Conservation (phyloP, 495 filamentous ascomycete genomes). For the Talaromyces wortmannii region DNA sequence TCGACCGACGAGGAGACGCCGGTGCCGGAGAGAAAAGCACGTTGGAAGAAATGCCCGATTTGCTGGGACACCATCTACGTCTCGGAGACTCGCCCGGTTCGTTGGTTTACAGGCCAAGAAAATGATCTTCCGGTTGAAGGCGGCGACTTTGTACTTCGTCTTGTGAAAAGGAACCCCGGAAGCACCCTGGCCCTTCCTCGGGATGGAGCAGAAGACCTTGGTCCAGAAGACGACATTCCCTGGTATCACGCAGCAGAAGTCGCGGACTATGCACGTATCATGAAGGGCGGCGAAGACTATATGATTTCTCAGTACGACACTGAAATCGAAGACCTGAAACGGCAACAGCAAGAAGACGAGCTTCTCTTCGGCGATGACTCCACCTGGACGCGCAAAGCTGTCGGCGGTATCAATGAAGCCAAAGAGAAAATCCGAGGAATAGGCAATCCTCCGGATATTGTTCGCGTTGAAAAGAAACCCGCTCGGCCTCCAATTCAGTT, state of each 20-base stretch:
- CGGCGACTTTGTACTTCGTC: slow-evolving; percentile 77
- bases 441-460: slow-evolving; percentile 57
- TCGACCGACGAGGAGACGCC: slow-evolving; percentile 61
- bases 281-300: slow-evolving; percentile 89
- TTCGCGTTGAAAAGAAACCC: slow-evolving; percentile 35
- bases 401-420: slow-evolving; percentile 59
- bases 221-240: slow-evolving; percentile 67
- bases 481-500: slow-evolving; percentile 41
- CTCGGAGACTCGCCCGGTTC: slow-evolving; percentile 80
- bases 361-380: slow-evolving; percentile 88
- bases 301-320: slow-evolving; percentile 71
- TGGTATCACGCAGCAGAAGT: slow-evolving; percentile 95
- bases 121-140: slow-evolving; percentile 70
- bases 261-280: slow-evolving; percentile 88
- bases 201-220: slow-evolving; percentile 68
- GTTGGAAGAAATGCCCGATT: slow-evolving; percentile 94
- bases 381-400: slow-evolving; percentile 83
- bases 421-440: slow-evolving; percentile 68
- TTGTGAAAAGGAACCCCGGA: slow-evolving; percentile 70
- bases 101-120: slow-evolving; percentile 90
- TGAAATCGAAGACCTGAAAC: slow-evolving; percentile 67
- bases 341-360: slow-evolving; percentile 82
- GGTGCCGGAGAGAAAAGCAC: slow-evolving; percentile 59
- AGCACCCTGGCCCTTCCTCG: slow-evolving; percentile 82
- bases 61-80: slow-evolving; percentile 87